A percentile compares a stretch with the other conserved stretches of the same genome.
These are phyloP conservation scores for Mucor irregularis DNA, from an alignment of 371 early-diverging fungal species.

Conservation along the genomic window DNA sequence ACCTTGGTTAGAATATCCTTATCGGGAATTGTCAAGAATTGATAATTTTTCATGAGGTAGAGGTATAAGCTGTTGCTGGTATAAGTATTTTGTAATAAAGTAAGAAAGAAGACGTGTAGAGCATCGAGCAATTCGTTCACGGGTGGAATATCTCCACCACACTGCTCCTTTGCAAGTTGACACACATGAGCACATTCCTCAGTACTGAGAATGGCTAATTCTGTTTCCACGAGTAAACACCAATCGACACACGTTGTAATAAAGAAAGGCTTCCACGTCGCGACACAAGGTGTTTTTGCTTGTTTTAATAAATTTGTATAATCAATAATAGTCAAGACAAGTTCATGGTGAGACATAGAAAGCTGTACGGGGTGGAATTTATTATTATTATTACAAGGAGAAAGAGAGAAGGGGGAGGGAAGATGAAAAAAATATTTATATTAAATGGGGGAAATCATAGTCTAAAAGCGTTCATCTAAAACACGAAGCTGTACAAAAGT, in stretches of 20 bases:
- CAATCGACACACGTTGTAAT: conserved; percentile 27
- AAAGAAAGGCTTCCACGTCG: conserved; percentile 26
- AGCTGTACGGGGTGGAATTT: background rate
- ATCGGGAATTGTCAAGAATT: conserved; percentile 21
- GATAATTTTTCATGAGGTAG: conserved; percentile 26
- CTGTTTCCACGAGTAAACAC: conserved; percentile 41
- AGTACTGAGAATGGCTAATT: conserved; percentile 14
- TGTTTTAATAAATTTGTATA: conserved; percentile 25
- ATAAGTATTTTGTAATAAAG: conserved; percentile 25
- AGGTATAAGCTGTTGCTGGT: conserved; percentile 27
- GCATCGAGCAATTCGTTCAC: conserved; percentile 22
- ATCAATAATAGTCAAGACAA: conserved; percentile 21
- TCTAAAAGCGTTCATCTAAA: conserved; percentile 30
- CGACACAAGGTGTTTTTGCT: conserved; percentile 21
- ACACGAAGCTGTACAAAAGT: conserved; percentile 45
- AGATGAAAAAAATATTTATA: background rate
- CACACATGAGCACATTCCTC: conserved; percentile 4
- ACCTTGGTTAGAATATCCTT: conserved; percentile 4
- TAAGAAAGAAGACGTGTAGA: conserved; percentile 21
- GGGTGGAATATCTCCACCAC: conserved; percentile 8
- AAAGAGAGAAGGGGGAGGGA: background rate
- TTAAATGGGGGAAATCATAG: background rate
- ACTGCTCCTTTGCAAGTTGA: conserved; percentile 10
- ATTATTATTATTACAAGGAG: conserved; percentile 4
- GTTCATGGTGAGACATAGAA: too few species aligned